A percentile compares a stretch with the other conserved stretches of the same genome.
Conservation (phyloP, 768 basidiomycete species). For the Panellus pusillus region DNA sequence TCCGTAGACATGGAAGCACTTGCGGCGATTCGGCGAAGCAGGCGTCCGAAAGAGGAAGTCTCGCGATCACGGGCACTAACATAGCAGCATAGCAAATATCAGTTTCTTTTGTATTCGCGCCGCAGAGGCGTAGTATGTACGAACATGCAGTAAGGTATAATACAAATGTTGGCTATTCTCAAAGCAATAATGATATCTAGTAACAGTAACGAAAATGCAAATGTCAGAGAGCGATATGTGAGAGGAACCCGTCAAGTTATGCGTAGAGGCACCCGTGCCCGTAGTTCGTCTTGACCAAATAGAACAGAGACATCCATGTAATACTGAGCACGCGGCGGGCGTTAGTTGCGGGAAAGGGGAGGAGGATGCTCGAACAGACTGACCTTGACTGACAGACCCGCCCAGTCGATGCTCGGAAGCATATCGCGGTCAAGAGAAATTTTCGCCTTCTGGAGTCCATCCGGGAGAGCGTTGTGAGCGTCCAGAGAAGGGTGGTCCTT, state of each 20-base stretch:
- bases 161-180: conserved; percentile 14
- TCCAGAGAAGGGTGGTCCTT: conserved; percentile 47
- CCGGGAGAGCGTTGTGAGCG: conserved; percentile 52
- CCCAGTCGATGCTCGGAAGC: conserved; percentile 67
- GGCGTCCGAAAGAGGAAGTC: neutral
- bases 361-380: conserved; percentile 22
- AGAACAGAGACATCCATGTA: conserved; percentile 72
- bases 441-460: conserved; percentile 65
- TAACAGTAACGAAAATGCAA: conserved; percentile 5
- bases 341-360: conserved; percentile 4
- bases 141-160: conserved; percentile 5
- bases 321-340: conserved; percentile 44
- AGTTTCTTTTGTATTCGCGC: neutral
- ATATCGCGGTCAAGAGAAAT: conserved; percentile 56
- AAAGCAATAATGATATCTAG: conserved; percentile 21
- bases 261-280: conserved; percentile 61
- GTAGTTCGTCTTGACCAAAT: conserved; percentile 60
- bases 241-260: conserved; percentile 37
- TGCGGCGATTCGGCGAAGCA: neutral
- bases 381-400: conserved; percentile 68
- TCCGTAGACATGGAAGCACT: conserved; percentile 31
- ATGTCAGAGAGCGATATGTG: conserved; percentile 11
- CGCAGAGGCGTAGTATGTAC: conserved; percentile 3
- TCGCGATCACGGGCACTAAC: neutral
- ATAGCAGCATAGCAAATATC: neutral